A percentile compares a stretch with the other conserved stretches of the same genome.
These are phyloP conservation scores for Glycine soja DNA, from an alignment of 306 rosid genomes.

Conservation along the genomic window DNA sequence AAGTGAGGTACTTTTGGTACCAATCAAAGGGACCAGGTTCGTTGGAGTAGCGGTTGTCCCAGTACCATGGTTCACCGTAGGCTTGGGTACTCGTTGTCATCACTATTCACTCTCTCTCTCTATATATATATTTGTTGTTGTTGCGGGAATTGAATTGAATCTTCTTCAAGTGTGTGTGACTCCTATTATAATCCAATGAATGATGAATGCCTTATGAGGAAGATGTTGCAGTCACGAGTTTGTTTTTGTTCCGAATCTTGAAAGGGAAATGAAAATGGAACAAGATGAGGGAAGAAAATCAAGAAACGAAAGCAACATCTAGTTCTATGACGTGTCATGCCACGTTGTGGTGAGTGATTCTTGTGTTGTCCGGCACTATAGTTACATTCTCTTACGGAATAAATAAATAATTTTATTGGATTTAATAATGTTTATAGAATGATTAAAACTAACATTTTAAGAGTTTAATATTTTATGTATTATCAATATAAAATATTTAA, in stretches of 20 bases:
- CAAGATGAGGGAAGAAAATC: too few species aligned
- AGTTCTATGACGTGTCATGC: neutral
- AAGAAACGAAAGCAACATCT: neutral
- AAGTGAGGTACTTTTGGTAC: conserved; percentile 81
- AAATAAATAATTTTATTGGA: too few species aligned
- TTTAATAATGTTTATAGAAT: too few species aligned
- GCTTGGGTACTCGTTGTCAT: conserved; percentile 64
- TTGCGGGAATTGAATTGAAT: neutral
- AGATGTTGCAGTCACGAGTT: neutral
- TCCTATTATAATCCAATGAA: neutral
- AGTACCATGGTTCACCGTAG: conserved; percentile 88
- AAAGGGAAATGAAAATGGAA: neutral
- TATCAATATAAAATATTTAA: too few species aligned
- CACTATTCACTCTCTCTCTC: neutral
- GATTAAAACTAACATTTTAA: too few species aligned
- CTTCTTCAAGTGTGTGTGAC: neutral
- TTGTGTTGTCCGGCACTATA: neutral
- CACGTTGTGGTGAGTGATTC: neutral
- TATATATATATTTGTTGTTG: too few species aligned
- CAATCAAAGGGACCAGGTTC: conserved; percentile 81
- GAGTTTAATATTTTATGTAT: too few species aligned
- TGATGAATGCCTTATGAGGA: neutral
- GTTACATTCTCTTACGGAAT: neutral
- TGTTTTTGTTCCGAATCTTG: conserved; percentile 26
- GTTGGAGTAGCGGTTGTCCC: conserved; percentile 84